Evolutionary conservation across 192 early-diverging fungal species (phyloP).

Genomic region (Rhizophagus sp.): DNA sequence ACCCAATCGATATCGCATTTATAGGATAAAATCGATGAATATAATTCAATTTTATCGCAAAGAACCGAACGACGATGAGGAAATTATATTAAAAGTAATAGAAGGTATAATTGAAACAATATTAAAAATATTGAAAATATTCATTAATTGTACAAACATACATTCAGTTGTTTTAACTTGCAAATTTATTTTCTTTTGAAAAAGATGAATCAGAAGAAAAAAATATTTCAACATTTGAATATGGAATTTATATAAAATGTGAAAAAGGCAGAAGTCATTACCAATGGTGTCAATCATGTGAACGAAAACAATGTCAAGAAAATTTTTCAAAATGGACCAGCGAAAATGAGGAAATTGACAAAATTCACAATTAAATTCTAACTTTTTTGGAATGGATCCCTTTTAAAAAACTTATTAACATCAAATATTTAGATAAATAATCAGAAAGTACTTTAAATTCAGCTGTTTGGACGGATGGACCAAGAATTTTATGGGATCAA

Average conservation of each 20-base stretch:
- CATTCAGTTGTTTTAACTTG: too few species aligned
- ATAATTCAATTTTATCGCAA: too few species aligned
- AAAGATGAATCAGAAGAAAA: not conserved
- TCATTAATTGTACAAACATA: too few species aligned
- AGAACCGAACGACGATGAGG: too few species aligned
- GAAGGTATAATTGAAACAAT: too few species aligned
- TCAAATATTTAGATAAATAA: not conserved
- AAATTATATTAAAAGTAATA: too few species aligned
- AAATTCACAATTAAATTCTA: not conserved
- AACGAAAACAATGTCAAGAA: not conserved
- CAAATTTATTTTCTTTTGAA: too few species aligned
- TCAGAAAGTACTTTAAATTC: not conserved
- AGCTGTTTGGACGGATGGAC: not conserved
- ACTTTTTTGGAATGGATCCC: conserved; percentile 3
- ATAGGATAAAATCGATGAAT: too few species aligned
- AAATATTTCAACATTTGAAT: not conserved
- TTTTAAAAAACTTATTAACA: not conserved
- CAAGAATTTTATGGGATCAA: not conserved
- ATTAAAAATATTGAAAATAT: too few species aligned
- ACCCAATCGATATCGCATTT: too few species aligned
- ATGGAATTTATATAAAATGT: not conserved
- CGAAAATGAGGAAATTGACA: not conserved
- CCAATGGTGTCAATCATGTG: not conserved
- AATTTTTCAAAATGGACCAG: not conserved
- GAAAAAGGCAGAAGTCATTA: not conserved